Base-by-base conservation (phyloP, 306 rosid genomes). In the Datisca glomerata region DNA sequence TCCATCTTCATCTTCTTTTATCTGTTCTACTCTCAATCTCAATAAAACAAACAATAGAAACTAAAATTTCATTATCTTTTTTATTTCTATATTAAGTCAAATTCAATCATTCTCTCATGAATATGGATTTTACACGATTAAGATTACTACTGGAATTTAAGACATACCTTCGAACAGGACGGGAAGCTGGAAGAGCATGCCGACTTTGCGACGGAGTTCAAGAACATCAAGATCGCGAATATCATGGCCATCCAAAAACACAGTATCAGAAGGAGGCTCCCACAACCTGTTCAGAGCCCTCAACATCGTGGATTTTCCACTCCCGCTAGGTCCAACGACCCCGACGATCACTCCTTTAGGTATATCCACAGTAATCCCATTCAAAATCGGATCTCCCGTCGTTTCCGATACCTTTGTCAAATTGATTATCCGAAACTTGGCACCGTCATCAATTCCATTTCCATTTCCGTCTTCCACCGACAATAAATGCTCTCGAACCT, bases 131-230 rank as follows among this genome's bases (percentile, higher is more conserved):
- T n/a, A n/a, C n/a, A n/a, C n/a, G n/a, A n/a, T n/a, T n/a, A n/a
- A n/a, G n/a, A n/a, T n/a, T n/a, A n/a, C n/a, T n/a, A n/a, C n/a
- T n/a, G n/a, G n/a, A n/a, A n/a, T n/a, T n/a, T n/a, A n/a, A n/a
- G n/a, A n/a, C n/a, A 13, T 25, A 69, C 96, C 96, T 76, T 76
- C 74, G 27, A 86, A 82, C 47, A 86, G 85, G 31, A 79, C 94
- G 6, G 96, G 96, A 53, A 82, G 75, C 76, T 86, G 96, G 56
- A 86, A 82, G 58, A 86, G 94, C 96, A 86, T 86, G 41, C 82
- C 94, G 9, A 86, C 96, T 64, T 69, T 79, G 15, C 96, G 84
- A 44, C 94, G 93, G 21, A 87, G 94, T n/a, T 41, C 44, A 45
- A 76, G 78, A n/a, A 79, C 94, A 33, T 81, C 94, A 12, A 74